phyloP scores from a whole-genome alignment of 2,329 filamentous ascomycete genomes.

The Epichloe sylvatica region DNA sequence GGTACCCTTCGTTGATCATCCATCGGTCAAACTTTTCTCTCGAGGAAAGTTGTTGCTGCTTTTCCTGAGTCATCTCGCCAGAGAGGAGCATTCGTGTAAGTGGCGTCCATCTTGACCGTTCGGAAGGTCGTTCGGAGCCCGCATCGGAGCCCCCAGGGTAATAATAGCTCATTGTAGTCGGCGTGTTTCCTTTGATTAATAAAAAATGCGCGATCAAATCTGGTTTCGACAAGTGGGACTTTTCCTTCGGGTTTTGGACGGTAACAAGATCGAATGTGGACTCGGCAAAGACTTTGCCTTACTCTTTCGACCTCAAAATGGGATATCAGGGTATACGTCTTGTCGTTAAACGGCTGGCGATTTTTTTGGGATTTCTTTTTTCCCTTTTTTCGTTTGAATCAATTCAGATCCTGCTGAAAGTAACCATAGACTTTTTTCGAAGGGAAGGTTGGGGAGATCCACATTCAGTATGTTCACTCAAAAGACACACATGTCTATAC shows the following conservation, averaged over 20 bases:
- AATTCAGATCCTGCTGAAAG: slow-evolving; percentile 6
- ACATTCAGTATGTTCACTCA: background rate
- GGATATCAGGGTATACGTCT: background rate
- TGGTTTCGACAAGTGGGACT: background rate
- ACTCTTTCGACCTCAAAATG: background rate
- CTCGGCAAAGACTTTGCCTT: background rate
- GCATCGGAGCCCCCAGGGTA: slow-evolving; percentile 14
- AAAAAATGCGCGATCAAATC: background rate
- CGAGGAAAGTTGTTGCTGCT: slow-evolving; percentile 50
- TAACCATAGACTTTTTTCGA: background rate
- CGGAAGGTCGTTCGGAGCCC: slow-evolving; percentile 30
- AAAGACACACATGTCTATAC: background rate
- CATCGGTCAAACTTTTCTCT: slow-evolving; percentile 67
- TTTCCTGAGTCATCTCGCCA: slow-evolving; percentile 66
- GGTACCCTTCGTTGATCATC: slow-evolving; percentile 83
- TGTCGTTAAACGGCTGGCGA: background rate
- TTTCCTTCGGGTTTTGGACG: no score
- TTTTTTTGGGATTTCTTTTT: background rate
- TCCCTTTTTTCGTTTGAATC: background rate
- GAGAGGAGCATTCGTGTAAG: slow-evolving; percentile 72
- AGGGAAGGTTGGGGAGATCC: background rate
- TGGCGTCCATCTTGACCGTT: slow-evolving; percentile 70
- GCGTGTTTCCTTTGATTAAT: slow-evolving; percentile 3
- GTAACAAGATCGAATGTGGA: background rate
- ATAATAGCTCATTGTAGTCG: slow-evolving; percentile 16